Evolutionary conservation across 805 yeast species (phyloP), one percentile per base, ranked within the genome.

Genomic region (Debaryomyces hansenii): DNA sequence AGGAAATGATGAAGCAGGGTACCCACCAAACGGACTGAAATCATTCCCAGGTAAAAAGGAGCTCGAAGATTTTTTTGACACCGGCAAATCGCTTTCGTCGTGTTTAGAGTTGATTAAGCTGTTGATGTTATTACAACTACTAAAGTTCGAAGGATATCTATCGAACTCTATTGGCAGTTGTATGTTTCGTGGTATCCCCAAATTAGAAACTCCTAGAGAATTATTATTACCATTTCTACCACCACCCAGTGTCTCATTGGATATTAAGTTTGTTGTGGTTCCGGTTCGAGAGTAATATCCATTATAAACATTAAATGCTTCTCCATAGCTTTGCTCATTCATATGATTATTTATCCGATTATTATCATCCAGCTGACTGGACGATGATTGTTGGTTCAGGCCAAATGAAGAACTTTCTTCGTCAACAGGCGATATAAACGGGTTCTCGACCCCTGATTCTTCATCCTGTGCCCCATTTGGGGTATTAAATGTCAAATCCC

Each of bases 21-120:
- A 91, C 10, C 97, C 98, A 43, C 98, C 98, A 69, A 91, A 91
- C 3, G 98, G 98, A 37, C 86, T 81, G 53, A 83, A 83, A 58
- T 85, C 92, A 20, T 64, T 56, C 15, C 83, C 78, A 58, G 77
- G 83, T 14, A 60, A 54, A 40, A 69, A 63, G 5, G 71, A 70
- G 46, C 60, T 63, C 7, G 59, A 42, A 11, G 56, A 54, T 15
- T 51, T 56, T 36, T 52, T 53, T 4, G 62, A 54, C 18, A 55
- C 51, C 12, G 65, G 50, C 27, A 58, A 50, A 37, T 52, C 58
- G 37, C 59, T 62, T 29, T 55, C 61, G 10, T 48, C 51, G 9
- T 18, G 20, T 8, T 21, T 21, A 45, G 14, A 52, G 51, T 15
- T 46, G 51, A 39, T 24, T 24, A 24, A 9, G 10, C 27, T 24